Evolutionary conservation across 352 stramenopile genomes (phyloP).

Genomic region (Peronospora tabacina): DNA sequence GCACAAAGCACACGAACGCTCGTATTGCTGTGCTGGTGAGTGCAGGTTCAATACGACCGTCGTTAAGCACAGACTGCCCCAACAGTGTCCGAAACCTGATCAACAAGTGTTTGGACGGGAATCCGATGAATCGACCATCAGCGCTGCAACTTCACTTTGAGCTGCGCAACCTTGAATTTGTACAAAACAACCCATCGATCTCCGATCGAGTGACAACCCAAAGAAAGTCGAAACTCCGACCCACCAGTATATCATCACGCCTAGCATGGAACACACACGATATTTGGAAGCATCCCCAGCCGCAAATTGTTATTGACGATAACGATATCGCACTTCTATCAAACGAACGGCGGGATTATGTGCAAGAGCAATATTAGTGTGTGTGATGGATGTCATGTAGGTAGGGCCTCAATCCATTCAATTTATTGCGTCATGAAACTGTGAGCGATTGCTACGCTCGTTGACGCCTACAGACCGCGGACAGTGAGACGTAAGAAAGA

Average conservation of each 20-base stretch:
- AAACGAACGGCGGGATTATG: constrained; percentile 17
- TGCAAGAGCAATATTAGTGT: constrained; percentile 6
- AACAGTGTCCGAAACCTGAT: constrained; percentile 35
- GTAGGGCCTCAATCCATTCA: no score
- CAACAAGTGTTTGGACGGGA: constrained; percentile 38
- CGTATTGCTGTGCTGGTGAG: constrained; percentile 53
- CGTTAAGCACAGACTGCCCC: constrained; percentile 40
- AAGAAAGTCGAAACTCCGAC: constrained; percentile 10
- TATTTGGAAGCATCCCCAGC: constrained; percentile 7
- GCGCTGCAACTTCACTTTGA: constrained; percentile 65
- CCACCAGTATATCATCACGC: constrained; percentile 5
- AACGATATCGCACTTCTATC: constrained; percentile 24
- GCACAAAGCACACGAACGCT: constrained; percentile 32
- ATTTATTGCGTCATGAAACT: no score
- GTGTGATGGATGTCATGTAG: constrained; percentile 6
- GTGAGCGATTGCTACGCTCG: no score
- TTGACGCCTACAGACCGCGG: no score
- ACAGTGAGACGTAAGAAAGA: no score
- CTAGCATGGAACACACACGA: neutral
- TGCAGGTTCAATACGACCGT: constrained; percentile 37
- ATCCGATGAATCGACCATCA: constrained; percentile 41
- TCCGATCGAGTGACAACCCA: constrained; percentile 5
- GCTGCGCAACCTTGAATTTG: constrained; percentile 34
- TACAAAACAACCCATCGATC: constrained; percentile 17
- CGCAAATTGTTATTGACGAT: constrained; percentile 20